These are phyloP conservation scores for Brasenia schreberi DNA, from an alignment of 164 flowering plant species.

Conservation along the genomic window DNA sequence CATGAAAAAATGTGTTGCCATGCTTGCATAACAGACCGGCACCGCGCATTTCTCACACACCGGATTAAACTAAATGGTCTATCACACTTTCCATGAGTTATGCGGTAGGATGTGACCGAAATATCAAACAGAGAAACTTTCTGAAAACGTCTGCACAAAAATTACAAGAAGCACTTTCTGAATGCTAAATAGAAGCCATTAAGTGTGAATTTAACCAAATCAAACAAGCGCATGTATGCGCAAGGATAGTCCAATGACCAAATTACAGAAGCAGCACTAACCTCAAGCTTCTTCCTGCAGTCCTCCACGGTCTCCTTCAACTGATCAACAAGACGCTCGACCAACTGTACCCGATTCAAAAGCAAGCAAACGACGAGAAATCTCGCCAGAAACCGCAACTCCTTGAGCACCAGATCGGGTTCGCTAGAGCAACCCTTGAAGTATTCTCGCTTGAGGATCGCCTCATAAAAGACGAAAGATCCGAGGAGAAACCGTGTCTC, in stretches of 20 bases:
- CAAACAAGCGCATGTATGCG: too few species aligned
- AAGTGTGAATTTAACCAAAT: too few species aligned
- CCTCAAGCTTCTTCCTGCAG: conserved; percentile 12
- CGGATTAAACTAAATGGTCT: too few species aligned
- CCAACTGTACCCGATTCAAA: conserved; percentile 54
- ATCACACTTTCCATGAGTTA: too few species aligned
- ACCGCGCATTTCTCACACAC: too few species aligned
- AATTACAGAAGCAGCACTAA: not conserved
- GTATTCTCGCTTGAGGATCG: conserved; percentile 60
- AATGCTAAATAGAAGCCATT: too few species aligned
- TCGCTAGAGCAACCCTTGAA: conserved; percentile 35
- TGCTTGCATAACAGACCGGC: too few species aligned
- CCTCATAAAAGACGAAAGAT: conserved; percentile 82
- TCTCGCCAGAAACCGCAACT: conserved; percentile 82
- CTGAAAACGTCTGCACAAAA: too few species aligned
- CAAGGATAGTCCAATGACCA: not conserved
- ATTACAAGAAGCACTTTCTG: too few species aligned
- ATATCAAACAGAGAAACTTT: too few species aligned
- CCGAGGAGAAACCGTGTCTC: conserved; percentile 71
- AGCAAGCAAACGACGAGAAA: conserved; percentile 72
- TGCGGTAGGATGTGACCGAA: too few species aligned
- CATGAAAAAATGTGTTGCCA: too few species aligned
- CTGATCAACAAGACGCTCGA: conserved; percentile 36
- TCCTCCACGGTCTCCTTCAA: conserved; percentile 59
- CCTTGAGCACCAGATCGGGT: conserved; percentile 15